A percentile compares a stretch with the other conserved stretches of the same genome.
Evolutionary conservation across 176 grass and related monocot species (phyloP).

Genomic region (sorghum (Sorghum bicolor)): DNA sequence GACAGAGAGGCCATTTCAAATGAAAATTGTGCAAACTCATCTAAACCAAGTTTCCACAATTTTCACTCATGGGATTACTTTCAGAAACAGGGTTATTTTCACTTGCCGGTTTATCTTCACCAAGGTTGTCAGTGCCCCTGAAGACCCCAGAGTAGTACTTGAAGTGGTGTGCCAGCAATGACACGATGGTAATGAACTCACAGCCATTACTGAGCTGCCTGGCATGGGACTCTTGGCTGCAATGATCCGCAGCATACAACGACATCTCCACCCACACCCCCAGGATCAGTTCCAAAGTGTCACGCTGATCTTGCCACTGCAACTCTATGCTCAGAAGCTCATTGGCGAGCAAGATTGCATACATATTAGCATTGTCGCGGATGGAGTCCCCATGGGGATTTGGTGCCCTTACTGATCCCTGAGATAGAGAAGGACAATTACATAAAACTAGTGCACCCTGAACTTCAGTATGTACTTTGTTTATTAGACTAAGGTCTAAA

Average conservation of each 20-base stretch:
- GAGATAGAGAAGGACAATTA: neutral
- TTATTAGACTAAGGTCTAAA: neutral
- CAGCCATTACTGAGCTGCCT: constrained; percentile 38
- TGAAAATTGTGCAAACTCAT: neutral
- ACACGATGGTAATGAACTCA: constrained; percentile 35
- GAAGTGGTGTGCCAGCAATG: constrained; percentile 25
- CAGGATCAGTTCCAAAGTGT: constrained; percentile 28
- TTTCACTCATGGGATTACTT: neutral
- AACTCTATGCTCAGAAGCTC: constrained; percentile 14
- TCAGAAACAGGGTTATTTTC: neutral
- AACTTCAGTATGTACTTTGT: neutral
- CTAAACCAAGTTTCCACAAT: constrained; percentile 20
- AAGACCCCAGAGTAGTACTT: constrained; percentile 11
- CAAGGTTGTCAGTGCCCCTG: neutral
- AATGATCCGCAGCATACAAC: constrained; percentile 12
- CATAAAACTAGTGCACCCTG: neutral
- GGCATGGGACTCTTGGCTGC: constrained; percentile 39
- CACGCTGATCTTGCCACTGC: constrained; percentile 18
- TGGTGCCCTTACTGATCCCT: constrained; percentile 32
- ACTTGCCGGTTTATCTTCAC: neutral
- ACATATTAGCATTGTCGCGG: constrained; percentile 20
- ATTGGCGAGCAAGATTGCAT: neutral
- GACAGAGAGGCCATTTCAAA: neutral
- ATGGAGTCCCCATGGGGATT: constrained; percentile 20
- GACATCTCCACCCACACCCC: constrained; percentile 40